Percentiles rank a stretch among this genome's conserved stretches.
Evolutionary conservation across 225 moss, liverwort and hornwort genomes (phyloP).

Genomic region (Polytrichum commune): DNA sequence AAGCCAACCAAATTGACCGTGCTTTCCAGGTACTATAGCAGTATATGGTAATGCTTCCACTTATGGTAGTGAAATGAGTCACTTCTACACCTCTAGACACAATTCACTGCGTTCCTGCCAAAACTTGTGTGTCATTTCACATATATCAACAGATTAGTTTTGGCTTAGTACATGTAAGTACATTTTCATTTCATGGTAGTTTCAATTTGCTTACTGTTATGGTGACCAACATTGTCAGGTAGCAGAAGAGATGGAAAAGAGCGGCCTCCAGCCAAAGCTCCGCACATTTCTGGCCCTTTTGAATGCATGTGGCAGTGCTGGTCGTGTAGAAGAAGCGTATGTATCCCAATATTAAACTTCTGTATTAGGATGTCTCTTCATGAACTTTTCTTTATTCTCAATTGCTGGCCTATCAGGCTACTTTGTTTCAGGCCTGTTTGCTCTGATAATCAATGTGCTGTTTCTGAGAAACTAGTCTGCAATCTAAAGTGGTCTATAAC

Average conservation of each 20-base stretch:
- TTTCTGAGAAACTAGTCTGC: too few relatives aligned
- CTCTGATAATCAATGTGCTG: too few relatives aligned
- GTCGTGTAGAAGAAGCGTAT: slow-evolving; percentile 80
- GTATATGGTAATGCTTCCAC: background rate
- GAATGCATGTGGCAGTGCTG: slow-evolving; percentile 70
- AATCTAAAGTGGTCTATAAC: too few relatives aligned
- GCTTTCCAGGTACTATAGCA: slow-evolving; percentile 60
- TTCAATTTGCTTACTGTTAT: too few relatives aligned
- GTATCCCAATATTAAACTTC: slow-evolving; percentile 10
- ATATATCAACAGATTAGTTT: too few relatives aligned
- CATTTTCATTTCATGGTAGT: too few relatives aligned
- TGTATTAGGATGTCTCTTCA: slow-evolving; percentile 1
- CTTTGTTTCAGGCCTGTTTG: background rate
- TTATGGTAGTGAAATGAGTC: background rate
- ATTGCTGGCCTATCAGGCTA: background rate
- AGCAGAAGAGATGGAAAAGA: slow-evolving; percentile 76
- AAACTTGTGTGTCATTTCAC: too few relatives aligned
- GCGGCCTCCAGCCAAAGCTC: slow-evolving; percentile 69
- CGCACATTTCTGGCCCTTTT: slow-evolving; percentile 77
- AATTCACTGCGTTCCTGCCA: too few relatives aligned
- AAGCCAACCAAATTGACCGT: slow-evolving; percentile 55
- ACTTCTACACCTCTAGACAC: background rate
- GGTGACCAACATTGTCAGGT: slow-evolving; percentile 30
- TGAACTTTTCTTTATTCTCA: background rate
- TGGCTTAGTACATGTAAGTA: too few relatives aligned